A percentile compares a stretch with the other conserved stretches of the same genome.
These are phyloP conservation scores for Wakefieldia striispora DNA, from an alignment of 768 basidiomycete species.

Conservation along the genomic window DNA sequence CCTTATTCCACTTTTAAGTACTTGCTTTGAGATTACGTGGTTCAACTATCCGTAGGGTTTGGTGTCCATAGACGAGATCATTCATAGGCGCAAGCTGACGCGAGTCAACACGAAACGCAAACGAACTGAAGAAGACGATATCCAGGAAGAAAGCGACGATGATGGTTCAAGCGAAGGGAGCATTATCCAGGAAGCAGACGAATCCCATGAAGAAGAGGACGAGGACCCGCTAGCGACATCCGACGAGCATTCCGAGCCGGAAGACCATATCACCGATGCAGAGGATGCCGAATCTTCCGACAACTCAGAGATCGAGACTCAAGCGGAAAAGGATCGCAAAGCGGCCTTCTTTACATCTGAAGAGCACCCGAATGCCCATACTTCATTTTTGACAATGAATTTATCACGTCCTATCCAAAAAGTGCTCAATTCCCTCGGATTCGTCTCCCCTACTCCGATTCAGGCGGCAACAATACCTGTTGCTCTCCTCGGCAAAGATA, in stretches of 20 bases:
- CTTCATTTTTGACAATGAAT: conserved; percentile 91
- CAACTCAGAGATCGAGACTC: conserved; percentile 59
- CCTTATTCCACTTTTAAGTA: conserved; percentile 21
- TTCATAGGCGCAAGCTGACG: conserved; percentile 61
- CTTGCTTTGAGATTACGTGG: background rate
- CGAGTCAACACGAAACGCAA: conserved; percentile 59
- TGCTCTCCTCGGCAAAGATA: conserved; percentile 90
- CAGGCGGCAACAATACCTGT: conserved; percentile 93
- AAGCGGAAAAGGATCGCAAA: conserved; percentile 66
- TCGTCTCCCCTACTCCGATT: conserved; percentile 89
- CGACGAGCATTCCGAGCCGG: conserved; percentile 30
- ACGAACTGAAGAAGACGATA: conserved; percentile 36
- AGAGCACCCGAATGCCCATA: conserved; percentile 49
- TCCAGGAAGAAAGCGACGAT: conserved; percentile 32
- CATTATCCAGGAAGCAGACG: conserved; percentile 25
- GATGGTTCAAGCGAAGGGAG: conserved; percentile 2
- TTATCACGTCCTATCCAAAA: conserved; percentile 93
- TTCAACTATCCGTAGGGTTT: conserved; percentile 47
- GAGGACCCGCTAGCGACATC: conserved; percentile 35
- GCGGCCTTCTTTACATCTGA: conserved; percentile 83
- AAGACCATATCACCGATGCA: conserved; percentile 26
- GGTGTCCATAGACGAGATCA: conserved; percentile 92
- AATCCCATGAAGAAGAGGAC: conserved; percentile 30
- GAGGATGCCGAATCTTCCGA: conserved; percentile 51
- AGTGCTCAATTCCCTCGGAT: conserved; percentile 79